These are phyloP conservation scores for Apiotrichum veenhuisii DNA, from an alignment of 1,284 basidiomycete species.

Conservation along the genomic window DNA sequence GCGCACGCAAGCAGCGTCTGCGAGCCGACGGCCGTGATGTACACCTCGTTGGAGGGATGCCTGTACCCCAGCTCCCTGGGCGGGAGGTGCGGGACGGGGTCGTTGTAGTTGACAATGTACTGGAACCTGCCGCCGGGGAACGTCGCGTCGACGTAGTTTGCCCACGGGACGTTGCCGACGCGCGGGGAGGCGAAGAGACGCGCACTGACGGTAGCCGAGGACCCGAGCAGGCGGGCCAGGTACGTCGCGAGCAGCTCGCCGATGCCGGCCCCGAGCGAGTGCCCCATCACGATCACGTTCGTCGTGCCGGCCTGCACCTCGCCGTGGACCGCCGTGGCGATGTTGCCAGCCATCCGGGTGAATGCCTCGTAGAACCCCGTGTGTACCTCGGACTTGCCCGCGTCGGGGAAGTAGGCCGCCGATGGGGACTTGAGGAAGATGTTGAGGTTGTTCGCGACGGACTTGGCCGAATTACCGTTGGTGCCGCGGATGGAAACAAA, in stretches of 20 bases:
- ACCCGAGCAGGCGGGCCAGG: conserved; percentile 12
- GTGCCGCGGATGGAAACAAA: conserved; percentile 27
- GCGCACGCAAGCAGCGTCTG: conserved; percentile 13
- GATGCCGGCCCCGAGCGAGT: conserved; percentile 26
- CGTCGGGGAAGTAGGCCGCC: conserved; percentile 17
- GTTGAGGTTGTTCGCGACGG: conserved; percentile 24
- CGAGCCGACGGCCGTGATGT: conserved; percentile 4
- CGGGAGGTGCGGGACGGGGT: conserved; percentile 27
- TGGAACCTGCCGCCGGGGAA: conserved; percentile 9
- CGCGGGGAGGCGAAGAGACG: conserved; percentile 24
- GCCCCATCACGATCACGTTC: conserved; percentile 24
- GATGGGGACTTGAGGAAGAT: conserved; percentile 5
- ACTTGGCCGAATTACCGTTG: conserved; percentile 10
- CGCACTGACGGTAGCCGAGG: conserved; percentile 4
- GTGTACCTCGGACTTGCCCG: conserved; percentile 17
- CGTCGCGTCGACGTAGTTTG: conserved; percentile 24
- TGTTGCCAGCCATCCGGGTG: conserved; percentile 8
- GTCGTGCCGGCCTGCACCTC: not conserved
- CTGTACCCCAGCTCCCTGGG: conserved; percentile 22
- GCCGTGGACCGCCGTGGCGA: conserved; percentile 9
- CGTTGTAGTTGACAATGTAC: conserved; percentile 28
- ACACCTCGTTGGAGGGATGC: conserved; percentile 24
- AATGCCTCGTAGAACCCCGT: conserved; percentile 27
- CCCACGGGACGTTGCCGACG: conserved; percentile 27
- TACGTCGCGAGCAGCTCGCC: conserved; percentile 15